A percentile compares a stretch with the other conserved stretches of the same genome.
These are phyloP conservation scores for Picea abies DNA, from an alignment of 83 land plant species.

Conservation along the genomic window DNA sequence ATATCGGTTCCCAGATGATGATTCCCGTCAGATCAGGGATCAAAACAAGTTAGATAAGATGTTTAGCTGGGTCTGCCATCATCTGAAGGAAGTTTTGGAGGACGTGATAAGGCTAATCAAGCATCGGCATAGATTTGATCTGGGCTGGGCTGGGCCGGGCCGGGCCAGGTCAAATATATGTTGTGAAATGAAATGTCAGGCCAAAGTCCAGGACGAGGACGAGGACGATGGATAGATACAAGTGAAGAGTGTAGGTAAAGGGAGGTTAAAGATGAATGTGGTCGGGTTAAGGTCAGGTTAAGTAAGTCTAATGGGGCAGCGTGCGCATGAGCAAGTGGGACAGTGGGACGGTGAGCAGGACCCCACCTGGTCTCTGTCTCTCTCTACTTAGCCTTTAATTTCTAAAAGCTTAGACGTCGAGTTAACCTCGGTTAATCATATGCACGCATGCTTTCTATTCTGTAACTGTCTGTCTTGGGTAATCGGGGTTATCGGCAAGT, in stretches of 20 bases:
- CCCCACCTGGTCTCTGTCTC: constrained; percentile 1
- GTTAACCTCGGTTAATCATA: too few species aligned
- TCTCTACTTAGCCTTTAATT: not conserved
- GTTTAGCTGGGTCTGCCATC: too few species aligned
- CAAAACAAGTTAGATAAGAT: too few species aligned
- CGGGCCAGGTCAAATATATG: constrained; percentile 9
- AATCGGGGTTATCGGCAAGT: not conserved
- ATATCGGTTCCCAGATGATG: too few species aligned
- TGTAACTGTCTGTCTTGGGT: not conserved
- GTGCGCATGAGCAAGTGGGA: constrained; percentile 20
- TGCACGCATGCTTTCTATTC: not conserved
- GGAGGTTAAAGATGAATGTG: not conserved
- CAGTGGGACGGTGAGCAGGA: constrained; percentile 6
- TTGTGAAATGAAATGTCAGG: not conserved
- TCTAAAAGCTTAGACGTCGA: too few species aligned
- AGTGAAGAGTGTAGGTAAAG: not conserved
- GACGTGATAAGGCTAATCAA: not conserved
- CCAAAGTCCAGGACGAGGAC: too few species aligned
- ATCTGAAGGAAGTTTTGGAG: not conserved
- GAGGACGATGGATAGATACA: too few species aligned
- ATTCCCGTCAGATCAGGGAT: too few species aligned
- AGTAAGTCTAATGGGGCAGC: constrained; percentile 10
- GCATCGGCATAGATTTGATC: not conserved
- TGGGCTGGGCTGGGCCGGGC: too few species aligned
- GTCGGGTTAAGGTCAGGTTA: not conserved